phyloP scores from a whole-genome alignment of 768 basidiomycete genomes.

The Xerocomellus dryophilus region DNA sequence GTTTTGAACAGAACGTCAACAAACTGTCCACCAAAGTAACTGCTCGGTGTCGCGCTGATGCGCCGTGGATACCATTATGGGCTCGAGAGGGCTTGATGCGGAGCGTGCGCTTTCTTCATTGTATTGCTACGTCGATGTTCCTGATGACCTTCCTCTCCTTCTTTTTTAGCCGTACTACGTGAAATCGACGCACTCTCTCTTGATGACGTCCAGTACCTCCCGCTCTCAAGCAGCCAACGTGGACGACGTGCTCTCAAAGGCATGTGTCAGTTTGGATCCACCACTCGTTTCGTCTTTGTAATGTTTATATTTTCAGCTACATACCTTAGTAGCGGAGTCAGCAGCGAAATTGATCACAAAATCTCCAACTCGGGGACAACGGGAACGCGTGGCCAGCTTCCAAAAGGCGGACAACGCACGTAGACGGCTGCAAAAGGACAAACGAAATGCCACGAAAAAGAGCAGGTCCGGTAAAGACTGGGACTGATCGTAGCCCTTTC shows the following conservation, averaged over 20 bases:
- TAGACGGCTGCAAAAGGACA: conserved; percentile 27
- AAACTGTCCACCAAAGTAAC: conserved; percentile 86
- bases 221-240: conserved; percentile 80
- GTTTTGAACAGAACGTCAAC: conserved; percentile 68
- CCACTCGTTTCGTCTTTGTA: neutral
- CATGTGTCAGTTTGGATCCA: conserved; percentile 15
- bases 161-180: conserved; percentile 56
- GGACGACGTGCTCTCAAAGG: conserved; percentile 69
- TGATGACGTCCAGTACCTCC: conserved; percentile 64
- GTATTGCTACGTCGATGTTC: neutral
- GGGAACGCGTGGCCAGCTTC: conserved; percentile 22
- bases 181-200: conserved; percentile 66
- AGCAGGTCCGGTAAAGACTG: conserved; percentile 29
- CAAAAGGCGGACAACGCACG: conserved; percentile 21
- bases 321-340: conserved; percentile 22
- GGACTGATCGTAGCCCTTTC: conserved; percentile 13
- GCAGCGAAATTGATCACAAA: conserved; percentile 25
- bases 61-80: conserved; percentile 71
- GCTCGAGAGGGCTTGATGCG: conserved; percentile 44
- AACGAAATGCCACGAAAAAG: conserved; percentile 24
- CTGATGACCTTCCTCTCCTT: neutral
- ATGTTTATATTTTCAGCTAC: conserved; percentile 20
- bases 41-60: conserved; percentile 54
- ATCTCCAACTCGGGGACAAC: conserved; percentile 26
- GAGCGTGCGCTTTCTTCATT: conserved; percentile 41